Conservation (phyloP, 371 early-diverging fungal species). For the Saksenaea vasiformis region DNA sequence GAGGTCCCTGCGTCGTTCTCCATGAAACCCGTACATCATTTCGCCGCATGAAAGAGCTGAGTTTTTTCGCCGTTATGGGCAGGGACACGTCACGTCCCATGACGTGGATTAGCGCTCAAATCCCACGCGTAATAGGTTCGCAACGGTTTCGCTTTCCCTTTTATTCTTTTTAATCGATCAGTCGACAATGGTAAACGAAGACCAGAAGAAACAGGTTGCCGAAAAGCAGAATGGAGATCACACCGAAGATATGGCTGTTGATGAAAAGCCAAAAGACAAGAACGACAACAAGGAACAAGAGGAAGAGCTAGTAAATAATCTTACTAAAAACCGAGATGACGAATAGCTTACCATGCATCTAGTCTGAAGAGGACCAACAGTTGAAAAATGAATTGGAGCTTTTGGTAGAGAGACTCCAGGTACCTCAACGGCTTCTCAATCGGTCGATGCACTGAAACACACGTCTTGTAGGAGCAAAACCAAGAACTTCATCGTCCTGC, state of each 20-base stretch:
- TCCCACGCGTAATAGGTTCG: slow-evolving; percentile 2
- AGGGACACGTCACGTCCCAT: slow-evolving; percentile 6
- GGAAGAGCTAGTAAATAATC: slow-evolving; percentile 45
- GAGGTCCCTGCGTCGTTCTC: slow-evolving; percentile 3
- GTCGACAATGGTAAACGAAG: slow-evolving; percentile 24
- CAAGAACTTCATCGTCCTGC: slow-evolving; percentile 79
- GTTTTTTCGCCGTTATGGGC: background rate
- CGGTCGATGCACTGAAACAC: background rate
- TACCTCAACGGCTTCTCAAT: slow-evolving; percentile 24
- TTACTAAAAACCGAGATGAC: slow-evolving; percentile 2
- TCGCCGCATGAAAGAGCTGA: background rate
- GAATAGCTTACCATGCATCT: slow-evolving; percentile 12
- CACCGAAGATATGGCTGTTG: slow-evolving; percentile 28
- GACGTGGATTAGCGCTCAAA: slow-evolving; percentile 1
- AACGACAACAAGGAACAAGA: slow-evolving; percentile 49
- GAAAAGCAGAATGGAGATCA: slow-evolving; percentile 17
- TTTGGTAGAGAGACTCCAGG: slow-evolving; percentile 89
- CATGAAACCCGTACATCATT: background rate
- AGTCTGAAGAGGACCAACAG: slow-evolving; percentile 97
- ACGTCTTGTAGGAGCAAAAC: slow-evolving; percentile 63
- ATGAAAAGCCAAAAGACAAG: slow-evolving; percentile 37
- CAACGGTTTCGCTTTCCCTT: background rate
- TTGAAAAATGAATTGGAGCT: slow-evolving; percentile 92
- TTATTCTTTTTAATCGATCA: slow-evolving; percentile 10
- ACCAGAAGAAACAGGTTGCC: slow-evolving; percentile 14